These are phyloP conservation scores for Cystobasidium pallidum DNA, from an alignment of 1,284 basidiomycete species.

Conservation along the genomic window DNA sequence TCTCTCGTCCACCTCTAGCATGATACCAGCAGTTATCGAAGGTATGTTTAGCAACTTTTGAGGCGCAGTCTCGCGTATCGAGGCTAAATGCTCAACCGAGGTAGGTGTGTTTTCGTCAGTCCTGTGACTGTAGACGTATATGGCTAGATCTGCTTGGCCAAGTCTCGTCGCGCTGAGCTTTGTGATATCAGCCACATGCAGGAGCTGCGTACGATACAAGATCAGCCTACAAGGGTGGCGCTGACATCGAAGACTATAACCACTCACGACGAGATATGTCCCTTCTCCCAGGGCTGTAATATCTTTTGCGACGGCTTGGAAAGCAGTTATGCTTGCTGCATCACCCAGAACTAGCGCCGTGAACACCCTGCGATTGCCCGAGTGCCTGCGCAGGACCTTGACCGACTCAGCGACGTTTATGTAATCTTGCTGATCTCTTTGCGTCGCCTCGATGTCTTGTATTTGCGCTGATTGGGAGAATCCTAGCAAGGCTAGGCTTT, in stretches of 20 bases:
- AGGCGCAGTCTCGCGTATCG: conserved; percentile 19
- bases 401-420: neutral
- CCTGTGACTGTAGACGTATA: conserved; percentile 19
- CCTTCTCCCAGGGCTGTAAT: conserved; percentile 3
- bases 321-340: neutral
- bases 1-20: neutral
- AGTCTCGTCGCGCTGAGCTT: conserved; percentile 18
- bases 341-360: conserved; percentile 21
- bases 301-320: neutral
- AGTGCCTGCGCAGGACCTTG: neutral
- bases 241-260: neutral
- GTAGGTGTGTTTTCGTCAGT: neutral
- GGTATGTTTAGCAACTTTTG: conserved; percentile 29
- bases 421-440: neutral
- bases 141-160: conserved; percentile 22
- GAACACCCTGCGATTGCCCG: conserved; percentile 16
- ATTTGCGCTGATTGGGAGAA: neutral
- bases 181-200: conserved; percentile 10
- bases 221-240: neutral
- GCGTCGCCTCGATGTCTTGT: neutral
- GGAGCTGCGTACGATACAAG: conserved; percentile 12
- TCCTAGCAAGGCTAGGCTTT: neutral
- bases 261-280: conserved; percentile 15
- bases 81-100: conserved; percentile 14
- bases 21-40: neutral